Conservation (phyloP, 148 eudicot species). For the Camellia sinensis region DNA sequence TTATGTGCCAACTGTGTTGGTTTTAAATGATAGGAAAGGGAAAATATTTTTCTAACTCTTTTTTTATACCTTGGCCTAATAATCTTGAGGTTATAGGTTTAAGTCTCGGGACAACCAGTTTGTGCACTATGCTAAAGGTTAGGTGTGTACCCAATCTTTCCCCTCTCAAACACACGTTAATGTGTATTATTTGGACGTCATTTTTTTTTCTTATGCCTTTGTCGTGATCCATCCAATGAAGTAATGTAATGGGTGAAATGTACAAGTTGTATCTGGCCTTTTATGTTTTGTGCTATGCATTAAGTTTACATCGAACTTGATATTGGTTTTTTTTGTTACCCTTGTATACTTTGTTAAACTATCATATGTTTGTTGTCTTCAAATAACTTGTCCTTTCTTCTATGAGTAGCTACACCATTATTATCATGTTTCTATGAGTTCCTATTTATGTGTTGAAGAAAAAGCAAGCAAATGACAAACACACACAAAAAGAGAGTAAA, state of each 20-base stretch:
- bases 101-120: no score
- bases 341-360: background rate
- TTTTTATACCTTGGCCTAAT: no score
- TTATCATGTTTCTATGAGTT: background rate
- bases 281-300: background rate
- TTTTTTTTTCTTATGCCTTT: constrained; percentile 1
- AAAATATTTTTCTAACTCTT: background rate
- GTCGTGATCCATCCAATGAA: background rate
- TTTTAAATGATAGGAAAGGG: background rate
- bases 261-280: background rate
- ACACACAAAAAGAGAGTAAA: no score
- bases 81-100: no score
- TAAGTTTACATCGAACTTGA: background rate
- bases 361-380: background rate
- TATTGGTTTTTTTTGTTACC: background rate
- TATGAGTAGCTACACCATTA: background rate
- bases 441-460: background rate
- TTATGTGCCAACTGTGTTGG: background rate
- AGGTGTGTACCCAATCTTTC: no score
- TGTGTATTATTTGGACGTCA: background rate
- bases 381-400: background rate
- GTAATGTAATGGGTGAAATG: background rate
- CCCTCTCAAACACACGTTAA: no score
- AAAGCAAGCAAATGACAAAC: background rate
- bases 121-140: no score